Evolutionary conservation across 1,139 yeast genomes (phyloP), one percentile per base, ranked within the genome.

Genomic region (Yamadazyma jaroonii): DNA sequence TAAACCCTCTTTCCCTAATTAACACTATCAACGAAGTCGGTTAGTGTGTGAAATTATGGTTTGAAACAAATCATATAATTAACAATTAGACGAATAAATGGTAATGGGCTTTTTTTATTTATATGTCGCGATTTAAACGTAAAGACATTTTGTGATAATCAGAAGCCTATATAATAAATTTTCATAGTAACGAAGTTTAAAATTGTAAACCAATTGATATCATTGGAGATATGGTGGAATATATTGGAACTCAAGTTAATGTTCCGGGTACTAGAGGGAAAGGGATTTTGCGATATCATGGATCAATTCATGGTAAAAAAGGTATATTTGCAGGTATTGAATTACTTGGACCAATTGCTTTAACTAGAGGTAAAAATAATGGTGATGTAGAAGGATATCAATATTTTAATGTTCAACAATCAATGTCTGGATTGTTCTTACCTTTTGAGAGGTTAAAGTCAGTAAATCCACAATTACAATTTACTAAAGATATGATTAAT

Each of bases 261-360:
- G 64, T 71, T 12, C 77, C 77, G 2, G 75, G 76, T 0, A 65
- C 77, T 8, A 57, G 72, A 8, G 73, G 72, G 8, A 52, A 56
- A 32, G 97, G 94, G 1, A 68, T 81, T 11, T 66, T 92, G 36
- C 70, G 81, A 46, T 92, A 77, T 57, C 68, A 81, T 20, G 97
- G 97, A 1, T 65, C 76, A 1, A 87, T 92, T 15, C 75, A 79
- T 24, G 84, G 84, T 22, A 88, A 86, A 52, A 46, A 48, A 20
- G 96, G 96, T 0, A 65, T 71, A n/a, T 92, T 83, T 63, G 96
- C 90, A 4, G 98, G 98, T 1, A 74, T 92, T 4, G 97, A 92
- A 56, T 65, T 92, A 33, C 53, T 74, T 9, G 90, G 87, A 3
- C 77, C 84, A 4, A 56, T 63, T 20, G 81, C 83, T 14, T 64